Percentiles rank a stretch among this genome's conserved stretches.
Conservation (phyloP, 345 rosid species). For the Diplotaxis tenuifolia region DNA sequence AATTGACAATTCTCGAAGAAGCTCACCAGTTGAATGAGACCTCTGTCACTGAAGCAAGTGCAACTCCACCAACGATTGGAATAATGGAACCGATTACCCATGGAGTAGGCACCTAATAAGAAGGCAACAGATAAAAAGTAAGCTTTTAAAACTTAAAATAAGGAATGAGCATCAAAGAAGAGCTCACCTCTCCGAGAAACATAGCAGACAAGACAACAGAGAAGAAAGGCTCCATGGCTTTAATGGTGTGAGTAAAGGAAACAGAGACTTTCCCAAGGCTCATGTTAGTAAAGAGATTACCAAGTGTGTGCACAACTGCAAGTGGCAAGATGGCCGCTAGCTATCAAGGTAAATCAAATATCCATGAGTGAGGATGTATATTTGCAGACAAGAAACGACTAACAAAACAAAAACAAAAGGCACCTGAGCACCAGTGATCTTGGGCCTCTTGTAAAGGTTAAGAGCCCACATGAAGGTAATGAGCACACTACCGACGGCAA, state of each 20-base stretch:
- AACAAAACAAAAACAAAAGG: not conserved
- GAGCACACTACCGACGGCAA: constrained; percentile 79
- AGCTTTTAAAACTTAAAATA: not conserved
- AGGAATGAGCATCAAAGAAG: not conserved
- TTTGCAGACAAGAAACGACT: not conserved
- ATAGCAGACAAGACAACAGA: constrained; percentile 89
- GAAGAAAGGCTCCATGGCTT: constrained; percentile 99
- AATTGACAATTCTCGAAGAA: not conserved
- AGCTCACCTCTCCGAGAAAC: constrained; percentile 84
- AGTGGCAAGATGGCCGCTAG: constrained; percentile 81
- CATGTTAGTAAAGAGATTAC: constrained; percentile 95
- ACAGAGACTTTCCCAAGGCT: constrained; percentile 98
- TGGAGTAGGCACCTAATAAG: constrained; percentile 59
- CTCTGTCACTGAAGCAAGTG: constrained; percentile 88
- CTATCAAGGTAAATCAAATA: constrained; percentile 40
- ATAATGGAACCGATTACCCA: constrained; percentile 90
- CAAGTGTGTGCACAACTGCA: constrained; percentile 82
- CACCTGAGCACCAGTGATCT: constrained; percentile 67
- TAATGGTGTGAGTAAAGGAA: constrained; percentile 98
- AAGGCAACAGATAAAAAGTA: not conserved
- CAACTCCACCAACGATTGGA: constrained; percentile 96
- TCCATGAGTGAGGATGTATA: constrained; percentile 15
- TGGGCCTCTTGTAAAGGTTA: constrained; percentile 78
- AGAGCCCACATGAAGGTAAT: constrained; percentile 76
- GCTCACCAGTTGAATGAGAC: constrained; percentile 90